Evolutionary conservation across 108 stramenopile genomes (phyloP).

Genomic region (Cyclotella distinguenda): DNA sequence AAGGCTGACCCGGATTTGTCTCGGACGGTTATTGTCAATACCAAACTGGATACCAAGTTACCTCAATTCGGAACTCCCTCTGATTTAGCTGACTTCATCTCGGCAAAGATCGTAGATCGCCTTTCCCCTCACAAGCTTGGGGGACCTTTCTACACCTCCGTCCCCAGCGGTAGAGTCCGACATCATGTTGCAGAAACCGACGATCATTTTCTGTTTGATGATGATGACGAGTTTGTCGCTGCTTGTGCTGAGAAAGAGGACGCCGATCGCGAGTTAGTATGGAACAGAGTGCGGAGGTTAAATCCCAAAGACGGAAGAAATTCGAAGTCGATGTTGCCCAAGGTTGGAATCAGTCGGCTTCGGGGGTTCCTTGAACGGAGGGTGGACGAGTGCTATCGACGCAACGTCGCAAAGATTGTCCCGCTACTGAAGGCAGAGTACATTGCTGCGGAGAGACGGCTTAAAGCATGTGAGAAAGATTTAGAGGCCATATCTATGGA

Average conservation of each 20-base stretch:
- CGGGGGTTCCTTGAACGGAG: slow-evolving; percentile 86
- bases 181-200: slow-evolving; percentile 21
- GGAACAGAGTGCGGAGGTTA: slow-evolving; percentile 40
- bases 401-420: slow-evolving; percentile 91
- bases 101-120: slow-evolving; percentile 67
- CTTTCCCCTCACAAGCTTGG: slow-evolving; percentile 86
- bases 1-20: slow-evolving; percentile 89
- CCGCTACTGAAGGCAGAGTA: slow-evolving; percentile 89
- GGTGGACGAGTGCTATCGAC: slow-evolving; percentile 87
- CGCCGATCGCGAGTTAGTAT: slow-evolving; percentile 50
- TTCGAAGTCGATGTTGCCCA: slow-evolving; percentile 48
- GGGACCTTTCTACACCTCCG: slow-evolving; percentile 91
- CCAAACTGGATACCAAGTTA: slow-evolving; percentile 93
- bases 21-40: slow-evolving; percentile 92
- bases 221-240: slow-evolving; percentile 77
- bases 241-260: slow-evolving; percentile 66
- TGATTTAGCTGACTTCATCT: slow-evolving; percentile 83
- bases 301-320: slow-evolving; percentile 20
- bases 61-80: slow-evolving; percentile 85
- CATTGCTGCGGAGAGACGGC: slow-evolving; percentile 56
- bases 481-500: slow-evolving; percentile 83
- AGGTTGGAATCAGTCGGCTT: slow-evolving; percentile 75
- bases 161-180: slow-evolving; percentile 88
- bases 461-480: slow-evolving; percentile 74
- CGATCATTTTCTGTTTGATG: slow-evolving; percentile 65